Conservation (phyloP, 2,329 filamentous ascomycete species). For the Epichloe uncinata region DNA sequence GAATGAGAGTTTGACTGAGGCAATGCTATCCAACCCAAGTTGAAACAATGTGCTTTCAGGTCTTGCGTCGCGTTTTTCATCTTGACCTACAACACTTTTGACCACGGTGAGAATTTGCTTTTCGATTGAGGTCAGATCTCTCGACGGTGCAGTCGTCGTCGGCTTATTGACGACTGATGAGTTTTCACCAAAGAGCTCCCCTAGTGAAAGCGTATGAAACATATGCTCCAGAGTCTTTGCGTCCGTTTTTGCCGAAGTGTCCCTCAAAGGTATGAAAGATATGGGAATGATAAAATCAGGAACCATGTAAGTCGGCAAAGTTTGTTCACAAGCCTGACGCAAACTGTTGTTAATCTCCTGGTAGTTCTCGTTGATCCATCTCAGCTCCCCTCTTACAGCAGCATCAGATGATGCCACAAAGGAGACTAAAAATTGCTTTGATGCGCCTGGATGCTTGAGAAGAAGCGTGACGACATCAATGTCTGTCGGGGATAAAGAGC, state of each 20-base stretch:
- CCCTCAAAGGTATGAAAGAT: conserved; percentile 2
- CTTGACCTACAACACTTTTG: background rate
- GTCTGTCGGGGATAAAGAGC: background rate
- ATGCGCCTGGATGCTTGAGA: background rate
- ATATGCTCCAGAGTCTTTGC: conserved; percentile 2
- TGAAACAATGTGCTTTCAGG: conserved; percentile 16
- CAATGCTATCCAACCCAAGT: conserved; percentile 24
- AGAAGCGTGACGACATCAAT: background rate
- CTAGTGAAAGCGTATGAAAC: conserved; percentile 4
- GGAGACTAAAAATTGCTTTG: background rate
- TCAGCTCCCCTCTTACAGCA: background rate
- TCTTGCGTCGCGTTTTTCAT: background rate
- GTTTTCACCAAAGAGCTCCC: background rate
- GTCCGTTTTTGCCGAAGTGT: conserved; percentile 5
- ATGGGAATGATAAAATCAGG: conserved; percentile 5
- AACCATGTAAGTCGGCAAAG: conserved; percentile 7
- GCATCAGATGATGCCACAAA: background rate
- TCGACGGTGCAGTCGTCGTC: background rate
- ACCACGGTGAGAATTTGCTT: background rate
- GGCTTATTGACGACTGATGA: background rate
- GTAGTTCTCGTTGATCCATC: background rate
- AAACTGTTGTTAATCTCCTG: background rate
- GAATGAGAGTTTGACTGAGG: conserved; percentile 21
- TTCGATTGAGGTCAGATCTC: background rate
- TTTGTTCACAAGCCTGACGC: background rate